Evolutionary conservation across 768 basidiomycete species (phyloP).

Genomic region (Termitomyces bulborhizus): DNA sequence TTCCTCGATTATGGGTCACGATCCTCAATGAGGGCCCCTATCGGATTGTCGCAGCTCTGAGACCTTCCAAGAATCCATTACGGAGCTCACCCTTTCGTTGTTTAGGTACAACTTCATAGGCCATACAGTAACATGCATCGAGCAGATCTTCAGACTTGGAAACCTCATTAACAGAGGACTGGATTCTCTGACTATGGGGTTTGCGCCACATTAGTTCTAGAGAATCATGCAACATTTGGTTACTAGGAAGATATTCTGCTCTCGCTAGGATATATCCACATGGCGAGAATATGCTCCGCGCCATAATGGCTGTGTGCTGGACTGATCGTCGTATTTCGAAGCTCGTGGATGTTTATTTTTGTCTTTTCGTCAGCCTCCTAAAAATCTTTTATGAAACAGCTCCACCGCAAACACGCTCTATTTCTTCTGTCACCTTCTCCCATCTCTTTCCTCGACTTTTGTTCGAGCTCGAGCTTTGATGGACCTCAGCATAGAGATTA

Average conservation of each 20-base stretch:
- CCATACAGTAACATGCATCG: too few species aligned
- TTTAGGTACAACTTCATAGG: too few species aligned
- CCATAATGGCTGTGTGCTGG: neutral
- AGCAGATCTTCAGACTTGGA: neutral
- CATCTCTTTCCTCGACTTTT: conserved; percentile 1
- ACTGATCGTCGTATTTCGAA: conserved; percentile 4
- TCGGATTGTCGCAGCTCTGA: neutral
- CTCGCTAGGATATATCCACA: neutral
- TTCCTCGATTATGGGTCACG: neutral
- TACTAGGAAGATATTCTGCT: neutral
- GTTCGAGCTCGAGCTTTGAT: conserved; percentile 1
- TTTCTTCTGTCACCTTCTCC: neutral
- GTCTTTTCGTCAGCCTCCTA: conserved; percentile 12
- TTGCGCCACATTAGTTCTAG: neutral
- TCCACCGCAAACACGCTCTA: conserved; percentile 5
- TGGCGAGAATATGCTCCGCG: neutral
- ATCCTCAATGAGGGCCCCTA: neutral
- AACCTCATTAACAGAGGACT: neutral
- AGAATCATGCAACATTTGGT: neutral
- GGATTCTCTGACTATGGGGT: neutral
- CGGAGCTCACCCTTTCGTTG: neutral
- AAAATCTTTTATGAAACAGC: conserved; percentile 10
- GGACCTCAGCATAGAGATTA: conserved; percentile 11
- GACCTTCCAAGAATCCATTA: neutral
- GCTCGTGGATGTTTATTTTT: conserved; percentile 2